phyloP scores from a whole-genome alignment of 2,329 filamentous ascomycete species.

The Epichloe sp. region DNA sequence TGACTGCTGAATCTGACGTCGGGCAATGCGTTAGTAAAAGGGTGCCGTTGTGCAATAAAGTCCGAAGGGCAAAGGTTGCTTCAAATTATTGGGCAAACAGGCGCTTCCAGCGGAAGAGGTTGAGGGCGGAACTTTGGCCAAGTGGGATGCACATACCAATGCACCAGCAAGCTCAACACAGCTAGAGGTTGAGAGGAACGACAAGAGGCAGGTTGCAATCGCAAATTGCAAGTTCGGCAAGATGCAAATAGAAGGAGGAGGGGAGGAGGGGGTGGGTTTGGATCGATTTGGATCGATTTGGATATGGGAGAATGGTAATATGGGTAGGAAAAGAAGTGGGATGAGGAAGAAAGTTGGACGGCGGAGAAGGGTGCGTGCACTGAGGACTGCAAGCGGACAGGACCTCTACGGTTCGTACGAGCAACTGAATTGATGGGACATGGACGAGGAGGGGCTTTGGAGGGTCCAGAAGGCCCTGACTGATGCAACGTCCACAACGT shows the following conservation, averaged over 20 bases:
- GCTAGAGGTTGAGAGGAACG: not conserved
- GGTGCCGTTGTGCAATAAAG: not conserved
- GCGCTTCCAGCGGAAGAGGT: not conserved
- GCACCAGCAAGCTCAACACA: slow-evolving; percentile 7
- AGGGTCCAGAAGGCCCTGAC: too few species aligned
- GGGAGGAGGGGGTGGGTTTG: not conserved
- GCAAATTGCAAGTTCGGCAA: slow-evolving; percentile 3
- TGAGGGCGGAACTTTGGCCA: not conserved
- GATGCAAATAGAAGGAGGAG: not conserved
- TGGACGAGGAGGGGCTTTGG: too few species aligned
- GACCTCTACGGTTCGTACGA: too few species aligned
- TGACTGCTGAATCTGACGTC: not conserved
- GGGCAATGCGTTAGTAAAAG: slow-evolving; percentile 1
- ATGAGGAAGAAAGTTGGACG: slow-evolving; percentile 4
- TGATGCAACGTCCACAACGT: too few species aligned
- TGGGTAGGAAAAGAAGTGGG: not conserved
- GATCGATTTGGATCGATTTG: not conserved
- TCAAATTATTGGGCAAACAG: not conserved
- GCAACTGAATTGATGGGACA: too few species aligned
- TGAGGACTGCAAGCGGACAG: too few species aligned
- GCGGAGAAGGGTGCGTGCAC: not conserved
- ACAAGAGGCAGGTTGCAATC: not conserved
- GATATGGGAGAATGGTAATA: not conserved
- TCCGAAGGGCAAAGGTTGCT: not conserved
- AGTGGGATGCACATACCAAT: slow-evolving; percentile 6